Evolutionary conservation across 169 alveolate species (phyloP).

Genomic region (Sarcocystis neurona): DNA sequence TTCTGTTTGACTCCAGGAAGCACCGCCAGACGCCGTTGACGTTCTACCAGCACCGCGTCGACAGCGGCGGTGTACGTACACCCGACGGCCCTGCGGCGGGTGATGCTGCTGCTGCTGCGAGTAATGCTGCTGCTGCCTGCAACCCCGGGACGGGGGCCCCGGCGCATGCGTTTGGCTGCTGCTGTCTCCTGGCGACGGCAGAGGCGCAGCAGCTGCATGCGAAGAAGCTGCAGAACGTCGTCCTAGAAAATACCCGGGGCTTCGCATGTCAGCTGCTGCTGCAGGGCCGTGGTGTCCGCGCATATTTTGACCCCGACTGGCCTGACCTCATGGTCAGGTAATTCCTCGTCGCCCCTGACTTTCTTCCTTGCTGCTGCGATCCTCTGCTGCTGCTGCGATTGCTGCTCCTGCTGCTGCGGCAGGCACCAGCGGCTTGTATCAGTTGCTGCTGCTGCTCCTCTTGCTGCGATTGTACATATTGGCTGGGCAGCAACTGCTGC

Average conservation of each 20-base stretch:
- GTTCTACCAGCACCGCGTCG: slow-evolving; percentile 24
- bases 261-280: slow-evolving; percentile 82
- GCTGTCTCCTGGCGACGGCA: slow-evolving; percentile 34
- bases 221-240: slow-evolving; percentile 72
- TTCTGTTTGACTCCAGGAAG: too few relatives aligned
- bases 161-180: too few relatives aligned
- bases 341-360: too few relatives aligned
- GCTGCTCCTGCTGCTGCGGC: too few relatives aligned
- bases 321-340: slow-evolving; percentile 75
- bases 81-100: not conserved
- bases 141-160: too few relatives aligned
- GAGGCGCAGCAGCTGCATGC: slow-evolving; percentile 67
- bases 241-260: slow-evolving; percentile 80
- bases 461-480: too few relatives aligned
- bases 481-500: too few relatives aligned
- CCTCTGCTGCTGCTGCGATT: too few relatives aligned
- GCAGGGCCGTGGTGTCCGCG: slow-evolving; percentile 86
- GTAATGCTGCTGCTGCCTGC: not conserved
- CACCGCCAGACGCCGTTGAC: slow-evolving; percentile 4
- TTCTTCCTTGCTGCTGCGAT: too few relatives aligned
- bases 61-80: not conserved
- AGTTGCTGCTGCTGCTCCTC: too few relatives aligned
- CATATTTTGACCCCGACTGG: slow-evolving; percentile 82
- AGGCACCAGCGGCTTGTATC: too few relatives aligned
- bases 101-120: not conserved